phyloP scores from a whole-genome alignment of 2,329 filamentous ascomycete genomes.

The Fusarium sp. region DNA sequence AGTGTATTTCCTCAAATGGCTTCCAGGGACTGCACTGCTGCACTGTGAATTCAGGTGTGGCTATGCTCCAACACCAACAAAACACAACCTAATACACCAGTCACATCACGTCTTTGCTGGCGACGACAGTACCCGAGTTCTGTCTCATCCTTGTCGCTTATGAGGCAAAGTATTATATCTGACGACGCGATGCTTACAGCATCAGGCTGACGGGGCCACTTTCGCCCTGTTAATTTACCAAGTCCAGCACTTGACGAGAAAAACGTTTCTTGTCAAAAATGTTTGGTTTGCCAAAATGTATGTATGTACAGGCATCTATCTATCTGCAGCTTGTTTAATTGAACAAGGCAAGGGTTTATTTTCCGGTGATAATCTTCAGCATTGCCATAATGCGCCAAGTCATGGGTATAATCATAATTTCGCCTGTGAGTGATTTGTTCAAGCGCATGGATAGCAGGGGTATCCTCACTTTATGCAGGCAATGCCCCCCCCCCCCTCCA shows the following conservation, averaged over 20 bases:
- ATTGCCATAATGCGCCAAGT: constrained; percentile 1
- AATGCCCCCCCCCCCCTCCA: too few species aligned
- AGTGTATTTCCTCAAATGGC: not conserved
- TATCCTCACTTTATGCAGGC: constrained; percentile 21
- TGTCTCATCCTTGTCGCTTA: not conserved
- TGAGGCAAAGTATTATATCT: not conserved
- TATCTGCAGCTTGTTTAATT: not conserved
- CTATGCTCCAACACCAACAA: not conserved
- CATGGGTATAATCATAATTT: constrained; percentile 16
- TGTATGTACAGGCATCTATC: not conserved
- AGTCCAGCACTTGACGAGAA: not conserved
- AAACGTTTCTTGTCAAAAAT: not conserved
- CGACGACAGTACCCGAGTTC: not conserved
- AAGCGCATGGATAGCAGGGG: constrained; percentile 10
- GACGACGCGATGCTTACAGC: not conserved
- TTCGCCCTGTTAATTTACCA: constrained; percentile 1
- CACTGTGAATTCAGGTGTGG: not conserved
- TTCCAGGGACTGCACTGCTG: not conserved
- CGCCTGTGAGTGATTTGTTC: constrained; percentile 6
- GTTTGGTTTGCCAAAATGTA: not conserved
- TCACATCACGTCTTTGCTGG: not conserved
- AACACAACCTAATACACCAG: not conserved
- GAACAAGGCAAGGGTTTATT: not conserved
- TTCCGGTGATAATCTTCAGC: not conserved
- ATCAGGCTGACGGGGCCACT: not conserved